These are phyloP conservation scores for Penicillium paxilli DNA, from an alignment of 495 filamentous ascomycete genomes.

Conservation along the genomic window DNA sequence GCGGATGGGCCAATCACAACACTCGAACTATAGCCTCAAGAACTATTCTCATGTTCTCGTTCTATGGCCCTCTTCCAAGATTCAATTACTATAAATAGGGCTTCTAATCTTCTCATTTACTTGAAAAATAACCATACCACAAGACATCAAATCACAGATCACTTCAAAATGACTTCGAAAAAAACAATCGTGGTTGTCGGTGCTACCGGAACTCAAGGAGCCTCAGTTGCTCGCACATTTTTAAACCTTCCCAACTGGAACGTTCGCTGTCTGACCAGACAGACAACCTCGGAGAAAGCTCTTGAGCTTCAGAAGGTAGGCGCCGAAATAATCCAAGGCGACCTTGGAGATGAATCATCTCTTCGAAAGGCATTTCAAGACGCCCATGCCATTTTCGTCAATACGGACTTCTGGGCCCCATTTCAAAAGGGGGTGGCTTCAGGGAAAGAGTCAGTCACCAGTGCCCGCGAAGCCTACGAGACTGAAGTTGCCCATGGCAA, in stretches of 20 bases:
- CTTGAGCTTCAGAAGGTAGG: constrained; percentile 39
- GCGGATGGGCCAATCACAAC: constrained; percentile 15
- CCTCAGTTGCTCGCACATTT: constrained; percentile 43
- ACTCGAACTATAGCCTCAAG: constrained; percentile 2
- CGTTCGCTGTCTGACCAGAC: constrained; percentile 44
- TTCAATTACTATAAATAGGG: neutral
- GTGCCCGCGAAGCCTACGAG: constrained; percentile 46
- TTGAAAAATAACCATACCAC: no score
- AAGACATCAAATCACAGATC: no score
- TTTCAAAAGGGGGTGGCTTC: constrained; percentile 16
- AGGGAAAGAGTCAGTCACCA: constrained; percentile 16
- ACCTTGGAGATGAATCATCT: constrained; percentile 43
- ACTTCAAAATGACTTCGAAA: constrained; percentile 7
- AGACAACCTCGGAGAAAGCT: constrained; percentile 40
- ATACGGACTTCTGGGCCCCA: constrained; percentile 52
- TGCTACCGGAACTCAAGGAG: constrained; percentile 49
- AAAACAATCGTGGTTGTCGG: constrained; percentile 33
- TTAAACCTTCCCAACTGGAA: constrained; percentile 35
- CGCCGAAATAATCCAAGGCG: constrained; percentile 46
- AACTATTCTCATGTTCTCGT: neutral
- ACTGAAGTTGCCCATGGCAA: constrained; percentile 47
- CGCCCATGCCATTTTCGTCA: constrained; percentile 51
- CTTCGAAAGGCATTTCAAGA: constrained; percentile 46
- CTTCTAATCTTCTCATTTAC: no score
- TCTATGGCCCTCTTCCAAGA: neutral